Evolutionary conservation across 2,329 filamentous ascomycete species (phyloP).

Genomic region (Clonostachys rosea): DNA sequence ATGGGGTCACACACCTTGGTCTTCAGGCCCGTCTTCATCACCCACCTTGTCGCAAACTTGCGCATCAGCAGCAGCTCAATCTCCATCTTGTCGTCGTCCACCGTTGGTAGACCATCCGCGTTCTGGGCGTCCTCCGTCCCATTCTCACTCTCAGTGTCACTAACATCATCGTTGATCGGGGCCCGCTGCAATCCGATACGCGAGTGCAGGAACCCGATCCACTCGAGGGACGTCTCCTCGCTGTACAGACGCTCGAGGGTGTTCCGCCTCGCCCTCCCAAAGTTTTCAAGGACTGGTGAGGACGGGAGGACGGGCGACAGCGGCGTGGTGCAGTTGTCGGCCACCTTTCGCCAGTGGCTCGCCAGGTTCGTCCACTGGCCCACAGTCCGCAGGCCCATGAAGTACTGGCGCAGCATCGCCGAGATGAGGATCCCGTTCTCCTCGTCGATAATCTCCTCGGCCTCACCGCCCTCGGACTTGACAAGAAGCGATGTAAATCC

Average conservation of each 20-base stretch:
- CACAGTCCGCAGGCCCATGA: constrained; percentile 78
- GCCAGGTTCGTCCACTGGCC: constrained; percentile 75
- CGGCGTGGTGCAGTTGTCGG: constrained; percentile 17
- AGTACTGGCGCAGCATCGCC: constrained; percentile 84
- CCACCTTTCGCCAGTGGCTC: constrained; percentile 61
- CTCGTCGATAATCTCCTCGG: constrained; percentile 75
- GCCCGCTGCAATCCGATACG: constrained; percentile 24
- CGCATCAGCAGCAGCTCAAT: constrained; percentile 60
- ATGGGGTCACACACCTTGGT: constrained; percentile 48
- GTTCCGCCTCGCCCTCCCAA: background rate
- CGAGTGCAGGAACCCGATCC: constrained; percentile 27
- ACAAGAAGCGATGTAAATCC: constrained; percentile 76
- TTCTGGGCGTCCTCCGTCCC: constrained; percentile 27
- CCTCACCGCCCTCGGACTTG: constrained; percentile 68
- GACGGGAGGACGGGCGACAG: constrained; percentile 8
- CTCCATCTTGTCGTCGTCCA: constrained; percentile 38
- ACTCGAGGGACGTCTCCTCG: constrained; percentile 17
- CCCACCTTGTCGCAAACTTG: constrained; percentile 70
- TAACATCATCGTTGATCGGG: constrained; percentile 23
- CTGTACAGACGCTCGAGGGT: background rate
- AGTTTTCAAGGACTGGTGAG: background rate
- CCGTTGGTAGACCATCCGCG: constrained; percentile 23
- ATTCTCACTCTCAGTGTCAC: constrained; percentile 41
- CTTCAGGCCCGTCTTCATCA: constrained; percentile 59
- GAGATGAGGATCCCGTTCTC: constrained; percentile 86